Conservation (phyloP, 1,284 basidiomycete species). For the Cryptococcus floricola region DNA sequence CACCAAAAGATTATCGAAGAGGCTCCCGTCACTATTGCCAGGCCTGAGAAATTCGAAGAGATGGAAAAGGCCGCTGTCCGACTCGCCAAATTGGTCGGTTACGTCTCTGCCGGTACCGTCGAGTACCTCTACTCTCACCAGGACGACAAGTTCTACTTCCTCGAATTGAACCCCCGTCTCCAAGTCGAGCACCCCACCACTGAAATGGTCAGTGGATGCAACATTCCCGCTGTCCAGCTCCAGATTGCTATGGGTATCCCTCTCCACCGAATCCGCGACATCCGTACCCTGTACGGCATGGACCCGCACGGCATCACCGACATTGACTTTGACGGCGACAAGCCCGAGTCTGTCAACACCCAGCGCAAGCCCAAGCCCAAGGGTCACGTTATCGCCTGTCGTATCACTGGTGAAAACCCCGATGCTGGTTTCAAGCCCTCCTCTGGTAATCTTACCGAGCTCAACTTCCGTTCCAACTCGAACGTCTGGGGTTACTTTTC, state of each 20-base stretch:
- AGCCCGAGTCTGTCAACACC: conserved; percentile 77
- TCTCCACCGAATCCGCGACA: conserved; percentile 90
- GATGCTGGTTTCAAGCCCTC: conserved; percentile 99
- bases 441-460: conserved; percentile 91
- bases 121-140: conserved; percentile 97
- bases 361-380: conserved; percentile 96
- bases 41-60: conserved; percentile 81
- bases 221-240: conserved; percentile 94
- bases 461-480: conserved; percentile 98
- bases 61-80: conserved; percentile 99
- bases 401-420: conserved; percentile 99
- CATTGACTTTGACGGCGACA: conserved; percentile 94
- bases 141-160: conserved; percentile 92
- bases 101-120: conserved; percentile 97
- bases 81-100: conserved; percentile 95
- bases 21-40: conserved; percentile 96
- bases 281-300: conserved; percentile 92
- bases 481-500: conserved; percentile 99
- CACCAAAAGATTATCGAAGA: conserved; percentile 99
- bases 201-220: conserved; percentile 98
- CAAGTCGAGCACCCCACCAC: conserved; percentile 99
- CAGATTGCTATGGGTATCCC: conserved; percentile 99
- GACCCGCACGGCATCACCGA: conserved; percentile 79
- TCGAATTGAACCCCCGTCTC: conserved; percentile 98
- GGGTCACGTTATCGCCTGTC: conserved; percentile 97